These are phyloP conservation scores for Scutellaria baicalensis DNA, from an alignment of 257 asterid genomes.

Conservation along the genomic window DNA sequence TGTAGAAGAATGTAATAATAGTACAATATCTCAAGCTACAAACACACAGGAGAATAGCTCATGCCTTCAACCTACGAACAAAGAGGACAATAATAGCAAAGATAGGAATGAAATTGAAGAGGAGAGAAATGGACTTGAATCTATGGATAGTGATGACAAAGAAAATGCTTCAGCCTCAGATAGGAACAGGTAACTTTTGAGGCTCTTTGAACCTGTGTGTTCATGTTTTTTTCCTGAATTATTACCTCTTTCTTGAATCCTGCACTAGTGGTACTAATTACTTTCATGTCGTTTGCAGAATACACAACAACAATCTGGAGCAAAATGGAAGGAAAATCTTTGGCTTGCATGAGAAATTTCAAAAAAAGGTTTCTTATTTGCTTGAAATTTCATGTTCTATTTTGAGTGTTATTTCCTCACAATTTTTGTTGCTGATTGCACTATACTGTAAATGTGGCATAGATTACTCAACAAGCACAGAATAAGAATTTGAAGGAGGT, in stretches of 20 bases:
- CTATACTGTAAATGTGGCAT: not conserved
- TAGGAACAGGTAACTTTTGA: constrained; percentile 54
- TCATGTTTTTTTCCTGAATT: not conserved
- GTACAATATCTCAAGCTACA: constrained; percentile 12
- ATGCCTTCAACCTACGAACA: constrained; percentile 2
- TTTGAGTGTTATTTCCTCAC: not conserved
- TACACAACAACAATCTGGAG: constrained; percentile 18
- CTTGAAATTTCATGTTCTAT: not conserved
- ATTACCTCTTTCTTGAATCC: not conserved
- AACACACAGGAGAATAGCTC: constrained; percentile 19
- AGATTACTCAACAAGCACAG: constrained; percentile 40
- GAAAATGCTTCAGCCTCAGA: constrained; percentile 63
- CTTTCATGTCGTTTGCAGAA: constrained; percentile 32
- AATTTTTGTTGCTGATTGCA: constrained; percentile 7
- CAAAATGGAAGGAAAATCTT: constrained; percentile 38
- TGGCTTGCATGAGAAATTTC: constrained; percentile 32
- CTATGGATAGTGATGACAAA: constrained; percentile 48
- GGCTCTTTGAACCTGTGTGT: not conserved
- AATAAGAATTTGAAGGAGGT: constrained; percentile 38
- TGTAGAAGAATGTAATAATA: constrained; percentile 17
- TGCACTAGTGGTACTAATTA: constrained; percentile 5
- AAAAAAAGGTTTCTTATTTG: constrained; percentile 37
- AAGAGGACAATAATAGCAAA: constrained; percentile 15
- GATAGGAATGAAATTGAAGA: constrained; percentile 17
- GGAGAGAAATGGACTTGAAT: constrained; percentile 16